Base-by-base conservation (phyloP, 2,329 filamentous ascomycete species). In the Sporothrix schenckii region DNA sequence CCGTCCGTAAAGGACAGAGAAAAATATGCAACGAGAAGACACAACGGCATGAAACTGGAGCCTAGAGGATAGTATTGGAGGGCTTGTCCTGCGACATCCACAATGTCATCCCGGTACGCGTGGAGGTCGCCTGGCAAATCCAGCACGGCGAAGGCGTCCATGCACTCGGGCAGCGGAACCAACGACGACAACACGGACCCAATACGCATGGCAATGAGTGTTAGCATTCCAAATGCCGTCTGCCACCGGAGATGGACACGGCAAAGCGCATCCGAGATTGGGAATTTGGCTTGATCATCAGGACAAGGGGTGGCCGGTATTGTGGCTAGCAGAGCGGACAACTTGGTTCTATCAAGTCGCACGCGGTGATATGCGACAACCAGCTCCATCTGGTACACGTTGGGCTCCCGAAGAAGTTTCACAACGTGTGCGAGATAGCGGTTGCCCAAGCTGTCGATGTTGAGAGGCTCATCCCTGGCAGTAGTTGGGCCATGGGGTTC, bases 61-160 rank as follows among this genome's bases (percentile, higher is more conserved):
- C 72, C 72, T 1, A 73, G 66, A 1, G 72, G 72, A 2, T 66
- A 66, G 56, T 73, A 73, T 60, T 71, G 72, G 3, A 68, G 14
- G 0, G 71, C 69, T 14, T 69, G 63, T 30, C 53, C 69, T 6
- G 71, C 70, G 2, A 70, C 21, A 11, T 27, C n/a, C 19, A 52
- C 50, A 10, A 72, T 47, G 30, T 71, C 54, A n/a, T 72, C 63
- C 30, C 63, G 47, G 24, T 60, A 72, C 4, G 27, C 63, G 2
- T 16, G 3, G n/a, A 72, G 19, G 14, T 70, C 66, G n/a, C 24
- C 39, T 1, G 27, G 13, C 2, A 70, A 11, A 30, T 52, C 21
- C 1, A 30, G 4, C 16, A 53, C 4, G 41, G 14, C 7, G n/a
- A 47, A 44, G 39, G 63, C 47, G 27, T 66, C 63, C 27, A n/a